Percentiles rank a stretch among this genome's conserved stretches.
Conservation (phyloP, 2,329 filamentous ascomycete genomes). For the Colletotrichum paranaense region DNA sequence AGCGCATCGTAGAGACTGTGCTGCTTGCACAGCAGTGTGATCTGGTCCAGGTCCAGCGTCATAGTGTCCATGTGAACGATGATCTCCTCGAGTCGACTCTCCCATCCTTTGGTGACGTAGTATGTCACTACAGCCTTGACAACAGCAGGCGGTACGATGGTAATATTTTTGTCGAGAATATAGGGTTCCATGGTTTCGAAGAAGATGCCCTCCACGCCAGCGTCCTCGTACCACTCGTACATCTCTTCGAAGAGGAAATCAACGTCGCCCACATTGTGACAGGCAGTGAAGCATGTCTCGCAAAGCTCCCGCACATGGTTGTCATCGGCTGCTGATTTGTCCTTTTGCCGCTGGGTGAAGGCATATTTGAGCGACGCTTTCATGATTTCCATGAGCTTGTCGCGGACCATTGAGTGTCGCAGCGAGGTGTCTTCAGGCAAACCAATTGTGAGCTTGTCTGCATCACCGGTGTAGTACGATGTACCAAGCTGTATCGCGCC, state of each 20-base stretch:
- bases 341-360: constrained; percentile 74
- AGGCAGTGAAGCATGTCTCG: constrained; percentile 85
- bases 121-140: constrained; percentile 88
- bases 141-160: constrained; percentile 80
- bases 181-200: constrained; percentile 90
- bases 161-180: constrained; percentile 82
- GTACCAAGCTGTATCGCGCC: constrained; percentile 91
- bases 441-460: constrained; percentile 95
- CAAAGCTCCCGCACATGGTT: constrained; percentile 80
- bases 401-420: constrained; percentile 84
- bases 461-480: constrained; percentile 88
- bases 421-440: constrained; percentile 84
- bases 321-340: constrained; percentile 58
- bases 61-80: constrained; percentile 92
- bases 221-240: constrained; percentile 90
- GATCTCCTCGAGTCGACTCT: constrained; percentile 88
- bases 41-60: constrained; percentile 93
- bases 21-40: constrained; percentile 90
- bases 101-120: constrained; percentile 80
- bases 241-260: constrained; percentile 93
- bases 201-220: constrained; percentile 78
- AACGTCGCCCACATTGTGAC: constrained; percentile 78
- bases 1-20: constrained; percentile 94
- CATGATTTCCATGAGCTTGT: constrained; percentile 94
- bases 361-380: constrained; percentile 90